Percentiles rank a stretch among this genome's conserved stretches.
Evolutionary conservation across 2,329 filamentous ascomycete genomes (phyloP).

Genomic region (Leptographium wingfieldii): DNA sequence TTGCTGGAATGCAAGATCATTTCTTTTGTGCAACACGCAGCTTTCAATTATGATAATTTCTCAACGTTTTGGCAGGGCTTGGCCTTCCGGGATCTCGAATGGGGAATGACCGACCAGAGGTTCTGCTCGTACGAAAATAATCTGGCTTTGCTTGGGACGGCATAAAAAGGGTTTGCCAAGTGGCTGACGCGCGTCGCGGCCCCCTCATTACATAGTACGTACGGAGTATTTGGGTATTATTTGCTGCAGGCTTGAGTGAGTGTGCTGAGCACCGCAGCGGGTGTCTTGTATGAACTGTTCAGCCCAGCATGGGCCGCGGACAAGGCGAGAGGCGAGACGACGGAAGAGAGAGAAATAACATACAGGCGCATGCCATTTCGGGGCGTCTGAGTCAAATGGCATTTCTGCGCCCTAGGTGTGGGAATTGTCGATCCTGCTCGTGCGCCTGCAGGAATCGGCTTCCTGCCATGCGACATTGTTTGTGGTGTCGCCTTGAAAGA

Average conservation of each 20-base stretch:
- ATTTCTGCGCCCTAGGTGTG: too few relatives aligned
- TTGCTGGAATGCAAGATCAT: too few relatives aligned
- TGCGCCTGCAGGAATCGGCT: too few relatives aligned
- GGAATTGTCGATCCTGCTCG: too few relatives aligned
- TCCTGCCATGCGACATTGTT: neutral
- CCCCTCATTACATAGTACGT: neutral
- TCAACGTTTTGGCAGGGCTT: neutral
- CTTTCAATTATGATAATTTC: too few relatives aligned
- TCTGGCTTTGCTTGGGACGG: neutral
- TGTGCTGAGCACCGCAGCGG: neutral
- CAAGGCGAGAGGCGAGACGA: too few relatives aligned
- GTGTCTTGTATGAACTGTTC: neutral
- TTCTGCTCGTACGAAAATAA: neutral
- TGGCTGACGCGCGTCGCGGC: neutral
- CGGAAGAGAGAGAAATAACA: too few relatives aligned
- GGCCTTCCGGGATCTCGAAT: neutral
- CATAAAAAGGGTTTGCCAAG: neutral
- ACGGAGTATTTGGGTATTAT: neutral
- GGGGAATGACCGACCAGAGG: neutral
- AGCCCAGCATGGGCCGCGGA: too few relatives aligned
- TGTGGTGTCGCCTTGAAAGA: neutral
- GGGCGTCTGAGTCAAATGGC: too few relatives aligned
- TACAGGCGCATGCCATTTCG: too few relatives aligned
- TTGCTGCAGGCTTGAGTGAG: neutral
- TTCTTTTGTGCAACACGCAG: too few relatives aligned